These are phyloP conservation scores for Ceratopteris richardii DNA, from an alignment of 75 land plant species.

Conservation along the genomic window DNA sequence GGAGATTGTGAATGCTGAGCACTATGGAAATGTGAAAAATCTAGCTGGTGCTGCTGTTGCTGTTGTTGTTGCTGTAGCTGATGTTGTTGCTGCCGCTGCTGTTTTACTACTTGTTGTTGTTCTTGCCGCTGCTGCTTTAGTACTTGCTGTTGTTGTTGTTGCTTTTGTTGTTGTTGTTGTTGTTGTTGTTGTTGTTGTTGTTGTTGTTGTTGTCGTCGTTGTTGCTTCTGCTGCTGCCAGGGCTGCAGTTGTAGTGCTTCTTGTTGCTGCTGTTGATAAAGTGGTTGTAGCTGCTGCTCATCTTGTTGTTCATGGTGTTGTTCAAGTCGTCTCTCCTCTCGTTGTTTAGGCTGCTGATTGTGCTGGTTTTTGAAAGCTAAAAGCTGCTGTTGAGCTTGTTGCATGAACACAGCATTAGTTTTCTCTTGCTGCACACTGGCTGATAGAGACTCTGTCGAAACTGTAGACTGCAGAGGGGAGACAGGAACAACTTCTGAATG, in stretches of 20 bases:
- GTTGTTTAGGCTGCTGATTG: background rate
- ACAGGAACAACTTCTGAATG: background rate
- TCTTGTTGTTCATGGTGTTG: background rate
- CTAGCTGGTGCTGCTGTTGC: too few species aligned
- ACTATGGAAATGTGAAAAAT: too few species aligned
- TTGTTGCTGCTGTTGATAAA: background rate
- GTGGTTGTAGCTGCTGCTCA: background rate
- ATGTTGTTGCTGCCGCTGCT: too few species aligned
- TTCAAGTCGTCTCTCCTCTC: background rate
- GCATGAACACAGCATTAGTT: background rate
- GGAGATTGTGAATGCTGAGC: too few species aligned
- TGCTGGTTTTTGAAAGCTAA: background rate
- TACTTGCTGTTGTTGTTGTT: background rate
- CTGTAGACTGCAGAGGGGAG: background rate
- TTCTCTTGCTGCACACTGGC: background rate
- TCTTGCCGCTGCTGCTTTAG: background rate
- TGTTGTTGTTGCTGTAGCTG: background rate
- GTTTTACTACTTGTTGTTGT: background rate
- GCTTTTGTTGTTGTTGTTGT: background rate
- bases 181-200: background rate
- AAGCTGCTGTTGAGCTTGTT: conserved; percentile 2
- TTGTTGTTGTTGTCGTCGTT: background rate
- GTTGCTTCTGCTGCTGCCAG: background rate
- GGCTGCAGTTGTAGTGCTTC: background rate
- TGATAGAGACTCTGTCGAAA: background rate